Base-by-base conservation (phyloP, 1,139 yeast species). In the Yamadazyma dendronema region DNA sequence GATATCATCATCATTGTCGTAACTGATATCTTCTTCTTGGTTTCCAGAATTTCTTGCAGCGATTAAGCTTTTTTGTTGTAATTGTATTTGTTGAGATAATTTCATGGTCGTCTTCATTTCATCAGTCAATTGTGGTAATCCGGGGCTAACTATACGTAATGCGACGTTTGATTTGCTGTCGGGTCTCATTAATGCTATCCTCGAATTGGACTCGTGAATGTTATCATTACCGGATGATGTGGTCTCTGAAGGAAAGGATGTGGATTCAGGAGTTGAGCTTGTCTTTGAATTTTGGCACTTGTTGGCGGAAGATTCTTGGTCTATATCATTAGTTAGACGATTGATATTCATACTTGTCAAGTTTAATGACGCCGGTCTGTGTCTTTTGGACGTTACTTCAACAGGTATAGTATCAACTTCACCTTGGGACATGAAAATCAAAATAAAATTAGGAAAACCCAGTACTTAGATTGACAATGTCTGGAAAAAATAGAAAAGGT, bases 81-180 rank as follows among this genome's bases (percentile, higher is more conserved):
- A 65, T 42, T 74, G 72, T 16, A 76, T 75, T 33, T 62, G 52
- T 45, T 69, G 72, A 31, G 77, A 70, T 12, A 69, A 57, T 40
- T 64, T 57, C 35, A 75, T 62, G 2, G 79, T 73, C 27, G 66
- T 52, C 41, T 65, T 65, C 78, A 75, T 72, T 45, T 72, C 75
- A 22, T 63, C 65, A 44, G 60, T 65, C 26, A 74, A 50, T 11
- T 64, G 66, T 3, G 77, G 74, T 26, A 73, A 52, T 0, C 78
- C 78, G n/a, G 80, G 80, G 41, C 67, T 58, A 9, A 67, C 74
- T 23, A 68, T 62, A 26, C 72, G 51, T 31, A 65, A 50, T 10
- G 72, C 72, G 35, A 65, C 48, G 32, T 64, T 64, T 4, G 34
- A 23, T 4, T 42, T 35, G 11, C 34, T 40, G 15, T 19, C 22